A percentile compares a stretch with the other conserved stretches of the same genome.
phyloP scores from a whole-genome alignment of 768 basidiomycete species.

The Suillus discolor region DNA sequence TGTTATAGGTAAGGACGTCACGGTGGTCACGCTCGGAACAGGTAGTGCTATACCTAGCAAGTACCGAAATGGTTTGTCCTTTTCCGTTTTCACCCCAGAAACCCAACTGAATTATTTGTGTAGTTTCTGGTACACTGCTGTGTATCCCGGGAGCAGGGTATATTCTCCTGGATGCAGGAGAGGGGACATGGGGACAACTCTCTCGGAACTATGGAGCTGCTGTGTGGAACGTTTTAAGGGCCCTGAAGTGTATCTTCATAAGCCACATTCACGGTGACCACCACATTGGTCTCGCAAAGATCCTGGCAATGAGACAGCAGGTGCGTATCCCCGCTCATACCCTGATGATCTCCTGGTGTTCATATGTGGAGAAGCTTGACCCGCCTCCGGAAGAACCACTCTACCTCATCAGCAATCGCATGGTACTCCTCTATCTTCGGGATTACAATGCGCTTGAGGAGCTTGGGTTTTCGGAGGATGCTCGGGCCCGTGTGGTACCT shows the following conservation, averaged over 20 bases:
- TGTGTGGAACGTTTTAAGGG: conserved; percentile 63
- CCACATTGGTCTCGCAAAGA: conserved; percentile 77
- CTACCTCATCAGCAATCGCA: conserved; percentile 65
- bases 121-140: conserved; percentile 78
- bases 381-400: conserved; percentile 65
- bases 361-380: conserved; percentile 51
- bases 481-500: conserved; percentile 53
- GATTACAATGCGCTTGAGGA: conserved; percentile 76
- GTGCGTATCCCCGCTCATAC: conserved; percentile 40
- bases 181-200: conserved; percentile 93
- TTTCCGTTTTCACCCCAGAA: neutral
- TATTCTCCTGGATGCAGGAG: conserved; percentile 86
- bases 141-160: conserved; percentile 72
- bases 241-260: conserved; percentile 79
- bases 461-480: conserved; percentile 56
- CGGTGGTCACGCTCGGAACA: conserved; percentile 81
- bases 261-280: conserved; percentile 95
- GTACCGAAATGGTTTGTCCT: conserved; percentile 77
- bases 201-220: conserved; percentile 70
- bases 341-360: neutral
- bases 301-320: conserved; percentile 69
- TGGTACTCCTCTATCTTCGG: conserved; percentile 64
- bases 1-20: conserved; percentile 62
- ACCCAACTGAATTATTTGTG: conserved; percentile 1
- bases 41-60: conserved; percentile 84